Conservation (phyloP, 2,329 filamentous ascomycete species). For the Bimuria novae-zelandiae region DNA sequence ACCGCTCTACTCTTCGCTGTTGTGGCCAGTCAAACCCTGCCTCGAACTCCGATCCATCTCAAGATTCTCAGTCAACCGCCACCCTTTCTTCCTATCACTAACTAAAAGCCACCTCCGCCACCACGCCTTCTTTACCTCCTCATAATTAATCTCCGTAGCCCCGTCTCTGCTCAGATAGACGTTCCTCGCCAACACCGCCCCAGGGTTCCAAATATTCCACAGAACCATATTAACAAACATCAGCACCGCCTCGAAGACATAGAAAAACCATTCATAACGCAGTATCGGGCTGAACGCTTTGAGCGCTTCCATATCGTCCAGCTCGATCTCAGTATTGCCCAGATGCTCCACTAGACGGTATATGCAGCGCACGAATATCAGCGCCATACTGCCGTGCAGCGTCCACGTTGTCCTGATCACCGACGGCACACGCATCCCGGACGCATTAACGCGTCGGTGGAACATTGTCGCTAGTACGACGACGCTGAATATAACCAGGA, state of each 20-base stretch:
- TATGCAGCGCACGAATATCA: constrained; percentile 52
- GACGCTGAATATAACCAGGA: constrained; percentile 51
- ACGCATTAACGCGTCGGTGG: constrained; percentile 44
- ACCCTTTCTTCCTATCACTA: not conserved
- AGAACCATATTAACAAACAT: constrained; percentile 55
- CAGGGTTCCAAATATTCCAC: constrained; percentile 55
- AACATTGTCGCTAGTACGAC: constrained; percentile 49
- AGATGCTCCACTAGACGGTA: constrained; percentile 58
- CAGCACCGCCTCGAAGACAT: constrained; percentile 54
- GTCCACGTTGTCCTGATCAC: constrained; percentile 43
- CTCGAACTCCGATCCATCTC: not conserved
- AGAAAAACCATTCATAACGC: constrained; percentile 55
- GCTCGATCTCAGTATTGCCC: constrained; percentile 38
- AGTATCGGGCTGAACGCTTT: constrained; percentile 32
- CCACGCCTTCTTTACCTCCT: not conserved
- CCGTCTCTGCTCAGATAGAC: constrained; percentile 47
- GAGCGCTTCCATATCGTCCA: constrained; percentile 43
- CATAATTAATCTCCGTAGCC: not conserved
- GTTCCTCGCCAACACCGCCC: constrained; percentile 49
- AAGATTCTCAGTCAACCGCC: not conserved
- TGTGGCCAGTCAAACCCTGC: no score
- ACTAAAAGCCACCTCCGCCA: not conserved
- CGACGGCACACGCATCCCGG: constrained; percentile 48
- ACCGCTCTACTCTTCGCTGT: no score
- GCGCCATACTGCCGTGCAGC: constrained; percentile 48